Percentiles rank a stretch among this genome's conserved stretches.
phyloP scores from a whole-genome alignment of 2,329 filamentous ascomycete genomes.

The Domatiomyces catenatus region DNA sequence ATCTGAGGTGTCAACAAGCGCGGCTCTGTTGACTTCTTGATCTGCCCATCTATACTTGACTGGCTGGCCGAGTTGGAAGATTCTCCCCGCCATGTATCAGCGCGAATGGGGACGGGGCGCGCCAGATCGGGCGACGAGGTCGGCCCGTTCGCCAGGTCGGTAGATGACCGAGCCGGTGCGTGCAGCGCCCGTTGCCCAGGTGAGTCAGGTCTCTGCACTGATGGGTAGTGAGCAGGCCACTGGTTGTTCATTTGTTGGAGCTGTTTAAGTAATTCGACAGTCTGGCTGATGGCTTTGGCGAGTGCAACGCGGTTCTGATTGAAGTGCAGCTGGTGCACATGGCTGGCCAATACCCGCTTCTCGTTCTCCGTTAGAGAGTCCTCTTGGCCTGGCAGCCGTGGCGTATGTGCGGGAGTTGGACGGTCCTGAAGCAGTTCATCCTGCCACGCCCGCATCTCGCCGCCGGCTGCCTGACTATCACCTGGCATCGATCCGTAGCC shows the following conservation, averaged over 20 bases:
- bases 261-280: slow-evolving; percentile 66
- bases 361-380: slow-evolving; percentile 44
- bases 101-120: slow-evolving; percentile 44
- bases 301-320: slow-evolving; percentile 80
- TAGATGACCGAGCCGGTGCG: slow-evolving; percentile 23
- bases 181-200: slow-evolving; percentile 22
- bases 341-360: slow-evolving; percentile 55
- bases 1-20: slow-evolving; percentile 82
- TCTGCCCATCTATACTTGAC: slow-evolving; percentile 56
- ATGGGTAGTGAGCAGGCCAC: slow-evolving; percentile 93
- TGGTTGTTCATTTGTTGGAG: slow-evolving; percentile 77
- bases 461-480: slow-evolving; percentile 37
- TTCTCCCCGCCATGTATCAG: slow-evolving; percentile 55
- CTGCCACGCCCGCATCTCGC: slow-evolving; percentile 36
- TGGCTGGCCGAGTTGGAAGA: slow-evolving; percentile 40
- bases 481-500: slow-evolving; percentile 72
- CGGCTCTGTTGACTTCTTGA: slow-evolving; percentile 50
- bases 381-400: slow-evolving; percentile 33
- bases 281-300: slow-evolving; percentile 73
- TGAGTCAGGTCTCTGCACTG: slow-evolving; percentile 49
- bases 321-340: slow-evolving; percentile 65
- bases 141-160: slow-evolving; percentile 20
- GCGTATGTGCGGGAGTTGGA: slow-evolving; percentile 41
- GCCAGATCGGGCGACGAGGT: slow-evolving; percentile 18
- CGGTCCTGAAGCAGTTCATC: slow-evolving; percentile 41